These are phyloP conservation scores for Colletotrichum filicis DNA, from an alignment of 2,329 filamentous ascomycete species.

Conservation along the genomic window DNA sequence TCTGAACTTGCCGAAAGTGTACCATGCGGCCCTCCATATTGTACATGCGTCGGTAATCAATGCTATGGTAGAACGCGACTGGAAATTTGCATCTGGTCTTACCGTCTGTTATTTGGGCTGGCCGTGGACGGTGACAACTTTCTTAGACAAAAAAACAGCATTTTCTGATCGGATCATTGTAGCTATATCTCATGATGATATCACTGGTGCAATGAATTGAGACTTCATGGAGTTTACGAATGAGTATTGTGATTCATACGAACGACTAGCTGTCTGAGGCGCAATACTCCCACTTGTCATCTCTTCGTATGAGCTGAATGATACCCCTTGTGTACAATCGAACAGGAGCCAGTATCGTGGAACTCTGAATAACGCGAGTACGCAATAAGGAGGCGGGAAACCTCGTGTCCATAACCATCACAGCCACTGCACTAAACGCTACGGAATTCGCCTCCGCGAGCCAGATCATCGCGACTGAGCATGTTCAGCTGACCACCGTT, in stretches of 20 bases:
- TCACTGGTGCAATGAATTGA: not conserved
- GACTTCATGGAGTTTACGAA: not conserved
- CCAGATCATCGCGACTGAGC: not conserved
- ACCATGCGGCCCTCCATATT: too few relatives aligned
- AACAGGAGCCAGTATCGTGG: not conserved
- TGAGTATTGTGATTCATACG: not conserved
- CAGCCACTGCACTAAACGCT: not conserved
- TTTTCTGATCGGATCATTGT: too few relatives aligned
- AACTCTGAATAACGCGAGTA: not conserved
- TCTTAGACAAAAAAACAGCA: too few relatives aligned
- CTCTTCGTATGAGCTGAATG: not conserved
- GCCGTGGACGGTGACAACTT: too few relatives aligned
- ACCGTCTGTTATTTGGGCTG: too few relatives aligned
- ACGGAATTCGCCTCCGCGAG: not conserved
- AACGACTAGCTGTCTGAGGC: not conserved
- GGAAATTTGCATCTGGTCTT: too few relatives aligned
- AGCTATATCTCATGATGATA: not conserved
- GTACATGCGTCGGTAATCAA: too few relatives aligned
- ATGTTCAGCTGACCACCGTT: not conserved
- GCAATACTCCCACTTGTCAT: not conserved
- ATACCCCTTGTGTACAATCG: not conserved
- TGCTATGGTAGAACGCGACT: too few relatives aligned
- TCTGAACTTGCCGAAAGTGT: too few relatives aligned
- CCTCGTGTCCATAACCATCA: not conserved
- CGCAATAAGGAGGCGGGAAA: not conserved